Conservation (phyloP, 331 rosid species). For the Quercus lobata region DNA sequence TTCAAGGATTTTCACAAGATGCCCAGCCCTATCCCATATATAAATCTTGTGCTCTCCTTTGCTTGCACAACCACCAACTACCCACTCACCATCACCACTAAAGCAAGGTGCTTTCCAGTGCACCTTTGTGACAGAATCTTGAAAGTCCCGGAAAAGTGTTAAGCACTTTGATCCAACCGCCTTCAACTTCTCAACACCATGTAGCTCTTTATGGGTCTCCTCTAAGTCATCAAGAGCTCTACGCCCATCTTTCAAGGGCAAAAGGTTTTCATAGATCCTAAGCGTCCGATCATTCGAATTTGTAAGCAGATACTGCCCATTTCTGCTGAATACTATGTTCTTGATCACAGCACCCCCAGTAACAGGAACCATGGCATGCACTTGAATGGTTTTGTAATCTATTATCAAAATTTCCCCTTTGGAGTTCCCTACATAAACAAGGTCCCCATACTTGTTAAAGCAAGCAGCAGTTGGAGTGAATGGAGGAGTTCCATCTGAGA, state of each 20-base stretch:
- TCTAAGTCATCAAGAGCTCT: conserved; percentile 42
- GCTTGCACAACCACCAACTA: conserved; percentile 95
- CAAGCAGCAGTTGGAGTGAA: conserved; percentile 97
- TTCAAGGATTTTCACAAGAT: conserved; percentile 94
- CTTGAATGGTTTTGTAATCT: conserved; percentile 48
- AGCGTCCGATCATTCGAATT: conserved; percentile 88
- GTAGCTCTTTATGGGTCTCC: conserved; percentile 35
- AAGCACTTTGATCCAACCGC: conserved; percentile 75
- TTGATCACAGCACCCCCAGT: conserved; percentile 83
- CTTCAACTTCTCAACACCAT: conserved; percentile 69
- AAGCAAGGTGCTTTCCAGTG: conserved; percentile 99
- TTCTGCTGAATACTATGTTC: conserved; percentile 89
- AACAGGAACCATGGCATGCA: conserved; percentile 68
- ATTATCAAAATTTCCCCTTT: conserved; percentile 91
- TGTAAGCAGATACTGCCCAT: conserved; percentile 85
- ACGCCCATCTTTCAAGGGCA: conserved; percentile 67
- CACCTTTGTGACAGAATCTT: conserved; percentile 87
- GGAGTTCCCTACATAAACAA: conserved; percentile 91
- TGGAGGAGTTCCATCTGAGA: conserved; percentile 68
- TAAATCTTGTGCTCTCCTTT: conserved; percentile 99
- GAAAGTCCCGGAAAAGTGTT: conserved; percentile 84
- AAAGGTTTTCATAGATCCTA: conserved; percentile 88
- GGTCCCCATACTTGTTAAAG: conserved; percentile 73
- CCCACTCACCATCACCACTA: conserved; percentile 99
- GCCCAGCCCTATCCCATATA: conserved; percentile 97